Evolutionary conservation across 1,284 basidiomycete species (phyloP).

Genomic region (Cryptococcus sp.): DNA sequence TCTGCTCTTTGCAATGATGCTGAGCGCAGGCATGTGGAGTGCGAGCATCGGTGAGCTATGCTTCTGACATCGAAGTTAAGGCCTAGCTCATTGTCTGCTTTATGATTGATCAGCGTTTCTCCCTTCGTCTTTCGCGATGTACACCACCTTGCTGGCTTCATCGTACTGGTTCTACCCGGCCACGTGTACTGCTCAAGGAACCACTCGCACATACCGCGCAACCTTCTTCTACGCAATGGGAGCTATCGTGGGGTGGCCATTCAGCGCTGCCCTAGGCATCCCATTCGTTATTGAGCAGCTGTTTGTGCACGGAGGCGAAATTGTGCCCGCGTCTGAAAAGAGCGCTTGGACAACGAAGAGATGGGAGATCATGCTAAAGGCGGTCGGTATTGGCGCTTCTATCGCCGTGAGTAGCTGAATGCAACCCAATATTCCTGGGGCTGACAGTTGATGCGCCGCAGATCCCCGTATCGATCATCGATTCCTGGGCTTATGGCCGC

Average conservation of each 20-base stretch:
- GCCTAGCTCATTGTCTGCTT: background rate
- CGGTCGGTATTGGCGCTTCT: constrained; percentile 62
- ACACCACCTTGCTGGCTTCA: constrained; percentile 78
- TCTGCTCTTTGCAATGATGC: constrained; percentile 77
- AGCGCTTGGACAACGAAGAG: constrained; percentile 63
- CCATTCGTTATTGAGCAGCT: constrained; percentile 93
- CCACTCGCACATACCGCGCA: constrained; percentile 57
- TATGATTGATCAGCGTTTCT: constrained; percentile 70
- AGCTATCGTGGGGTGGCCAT: constrained; percentile 94
- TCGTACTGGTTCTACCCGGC: constrained; percentile 73
- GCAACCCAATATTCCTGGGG: constrained; percentile 5
- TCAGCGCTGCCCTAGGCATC: constrained; percentile 77
- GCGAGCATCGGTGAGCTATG: constrained; percentile 69
- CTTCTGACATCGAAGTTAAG: background rate
- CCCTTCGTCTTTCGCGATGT: constrained; percentile 95
- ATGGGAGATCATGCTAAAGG: constrained; percentile 63
- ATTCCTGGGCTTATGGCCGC: constrained; percentile 84
- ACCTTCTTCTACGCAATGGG: constrained; percentile 76
- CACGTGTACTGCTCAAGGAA: constrained; percentile 61
- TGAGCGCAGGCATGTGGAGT: constrained; percentile 91
- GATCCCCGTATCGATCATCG: constrained; percentile 77
- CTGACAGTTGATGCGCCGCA: constrained; percentile 41
- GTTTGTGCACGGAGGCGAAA: constrained; percentile 72
- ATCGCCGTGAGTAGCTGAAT: constrained; percentile 64
- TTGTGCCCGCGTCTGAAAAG: constrained; percentile 59